Conservation (phyloP, 1,139 yeast genomes). For the Groenewaldozyma sp. region DNA sequence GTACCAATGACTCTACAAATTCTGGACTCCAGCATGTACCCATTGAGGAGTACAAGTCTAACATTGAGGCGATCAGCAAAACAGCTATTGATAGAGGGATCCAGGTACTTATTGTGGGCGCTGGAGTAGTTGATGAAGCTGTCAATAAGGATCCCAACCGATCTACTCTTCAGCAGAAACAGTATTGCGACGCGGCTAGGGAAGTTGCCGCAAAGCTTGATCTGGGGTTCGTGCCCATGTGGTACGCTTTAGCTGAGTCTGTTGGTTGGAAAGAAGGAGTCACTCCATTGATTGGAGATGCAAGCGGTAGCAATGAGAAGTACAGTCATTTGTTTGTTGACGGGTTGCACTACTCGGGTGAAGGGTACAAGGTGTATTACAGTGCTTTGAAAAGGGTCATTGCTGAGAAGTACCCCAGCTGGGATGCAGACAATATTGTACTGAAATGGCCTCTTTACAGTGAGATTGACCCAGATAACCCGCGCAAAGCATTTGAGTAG, state of each 20-base stretch:
- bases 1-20: conserved; percentile 62
- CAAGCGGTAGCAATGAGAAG: background rate
- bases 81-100: conserved; percentile 35
- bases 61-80: conserved; percentile 37
- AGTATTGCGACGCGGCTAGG: conserved; percentile 44
- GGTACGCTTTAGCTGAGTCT: conserved; percentile 34
- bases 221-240: conserved; percentile 48
- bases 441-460: conserved; percentile 8
- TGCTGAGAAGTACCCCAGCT: conserved; percentile 35
- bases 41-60: conserved; percentile 38
- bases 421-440: conserved; percentile 26
- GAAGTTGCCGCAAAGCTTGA: conserved; percentile 37
- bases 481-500: background rate
- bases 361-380: conserved; percentile 47
- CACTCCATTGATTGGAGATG: conserved; percentile 6
- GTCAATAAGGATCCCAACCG: conserved; percentile 24
- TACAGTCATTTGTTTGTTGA: conserved; percentile 34
- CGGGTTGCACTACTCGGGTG: conserved; percentile 60
- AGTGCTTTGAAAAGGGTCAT: conserved; percentile 33
- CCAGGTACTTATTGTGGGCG: conserved; percentile 50
- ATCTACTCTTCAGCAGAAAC: conserved; percentile 33
- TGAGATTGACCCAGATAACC: conserved; percentile 2
- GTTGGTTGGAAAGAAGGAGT: conserved; percentile 25
- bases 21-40: conserved; percentile 46
- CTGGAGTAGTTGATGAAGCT: conserved; percentile 47